A percentile compares a stretch with the other conserved stretches of the same genome.
These are phyloP conservation scores for Cytospora chrysosperma DNA, from an alignment of 2,329 filamentous ascomycete species.

Conservation along the genomic window DNA sequence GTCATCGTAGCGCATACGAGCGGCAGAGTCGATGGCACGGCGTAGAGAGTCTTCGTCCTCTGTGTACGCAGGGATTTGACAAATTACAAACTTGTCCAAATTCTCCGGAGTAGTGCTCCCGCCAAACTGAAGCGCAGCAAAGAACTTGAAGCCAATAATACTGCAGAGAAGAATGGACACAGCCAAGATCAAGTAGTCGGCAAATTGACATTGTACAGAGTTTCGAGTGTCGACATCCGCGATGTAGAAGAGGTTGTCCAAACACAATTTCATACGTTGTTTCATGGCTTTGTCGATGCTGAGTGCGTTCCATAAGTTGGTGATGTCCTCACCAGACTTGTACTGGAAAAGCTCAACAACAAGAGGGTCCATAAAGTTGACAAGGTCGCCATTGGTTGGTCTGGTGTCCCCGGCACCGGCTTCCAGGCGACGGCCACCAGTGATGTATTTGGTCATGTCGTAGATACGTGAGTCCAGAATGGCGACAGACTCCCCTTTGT, in stretches of 20 bases:
- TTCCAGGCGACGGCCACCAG: conserved; percentile 67
- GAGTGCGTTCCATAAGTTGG: conserved; percentile 77
- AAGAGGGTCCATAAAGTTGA: conserved; percentile 76
- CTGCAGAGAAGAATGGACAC: conserved; percentile 77
- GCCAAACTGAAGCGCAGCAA: conserved; percentile 92
- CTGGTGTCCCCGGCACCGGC: conserved; percentile 52
- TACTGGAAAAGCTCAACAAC: conserved; percentile 77
- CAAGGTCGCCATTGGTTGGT: conserved; percentile 49
- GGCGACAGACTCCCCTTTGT: conserved; percentile 65
- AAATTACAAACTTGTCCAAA: conserved; percentile 97
- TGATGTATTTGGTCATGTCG: conserved; percentile 81
- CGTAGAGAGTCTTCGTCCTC: conserved; percentile 97
- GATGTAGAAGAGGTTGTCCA: conserved; percentile 94
- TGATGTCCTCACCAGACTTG: conserved; percentile 75
- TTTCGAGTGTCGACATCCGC: conserved; percentile 89
- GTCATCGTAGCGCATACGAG: conserved; percentile 94
- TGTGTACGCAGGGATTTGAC: conserved; percentile 95
- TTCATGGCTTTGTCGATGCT: conserved; percentile 56
- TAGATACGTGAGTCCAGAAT: conserved; percentile 81
- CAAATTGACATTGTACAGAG: conserved; percentile 80
- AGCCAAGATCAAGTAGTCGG: conserved; percentile 83
- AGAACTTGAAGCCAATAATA: conserved; percentile 93
- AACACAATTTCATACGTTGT: conserved; percentile 72
- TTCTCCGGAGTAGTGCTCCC: conserved; percentile 91
- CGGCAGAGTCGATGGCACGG: conserved; percentile 93